Conservation (phyloP, 768 basidiomycete species). For the Boletellus ananiceps region DNA sequence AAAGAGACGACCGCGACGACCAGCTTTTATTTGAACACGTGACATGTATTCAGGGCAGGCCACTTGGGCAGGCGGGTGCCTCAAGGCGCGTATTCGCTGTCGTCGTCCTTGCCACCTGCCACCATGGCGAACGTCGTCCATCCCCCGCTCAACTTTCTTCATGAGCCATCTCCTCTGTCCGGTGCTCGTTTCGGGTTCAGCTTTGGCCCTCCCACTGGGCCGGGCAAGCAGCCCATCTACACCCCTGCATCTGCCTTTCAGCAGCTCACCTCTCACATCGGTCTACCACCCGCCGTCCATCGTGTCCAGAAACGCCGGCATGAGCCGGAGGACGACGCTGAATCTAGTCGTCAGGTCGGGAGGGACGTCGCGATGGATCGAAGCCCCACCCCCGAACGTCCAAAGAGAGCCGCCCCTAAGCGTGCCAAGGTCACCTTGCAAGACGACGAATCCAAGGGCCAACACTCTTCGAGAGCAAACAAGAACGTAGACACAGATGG, state of each 20-base stretch:
- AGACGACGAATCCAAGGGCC: slow-evolving; percentile 36
- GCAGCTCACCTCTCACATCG: slow-evolving; percentile 49
- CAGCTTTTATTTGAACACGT: slow-evolving; percentile 30
- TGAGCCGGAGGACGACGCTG: slow-evolving; percentile 65
- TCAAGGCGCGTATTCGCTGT: slow-evolving; percentile 9
- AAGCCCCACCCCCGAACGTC: slow-evolving; percentile 79
- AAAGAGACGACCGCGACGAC: slow-evolving; percentile 14
- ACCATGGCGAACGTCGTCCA: slow-evolving; percentile 72
- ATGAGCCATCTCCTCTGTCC: slow-evolving; percentile 53
- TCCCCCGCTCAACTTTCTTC: slow-evolving; percentile 60
- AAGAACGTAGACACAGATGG: slow-evolving; percentile 39
- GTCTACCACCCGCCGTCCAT: slow-evolving; percentile 35
- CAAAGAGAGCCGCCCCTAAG: slow-evolving; percentile 66
- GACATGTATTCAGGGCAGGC: slow-evolving; percentile 34
- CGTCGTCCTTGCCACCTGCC: slow-evolving; percentile 18
- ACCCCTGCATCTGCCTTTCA: slow-evolving; percentile 49
- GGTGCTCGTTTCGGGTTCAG: slow-evolving; percentile 70
- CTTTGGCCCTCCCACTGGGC: slow-evolving; percentile 49
- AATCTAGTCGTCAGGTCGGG: slow-evolving; percentile 31
- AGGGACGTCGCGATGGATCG: slow-evolving; percentile 78
- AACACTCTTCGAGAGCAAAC: slow-evolving; percentile 44
- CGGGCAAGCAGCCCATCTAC: slow-evolving; percentile 45
- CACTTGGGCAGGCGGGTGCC: slow-evolving; percentile 5
- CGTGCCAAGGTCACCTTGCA: slow-evolving; percentile 38
- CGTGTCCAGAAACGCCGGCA: slow-evolving; percentile 59